Evolutionary conservation across 2,329 filamentous ascomycete species (phyloP).

Genomic region (Trichoderma gracile): DNA sequence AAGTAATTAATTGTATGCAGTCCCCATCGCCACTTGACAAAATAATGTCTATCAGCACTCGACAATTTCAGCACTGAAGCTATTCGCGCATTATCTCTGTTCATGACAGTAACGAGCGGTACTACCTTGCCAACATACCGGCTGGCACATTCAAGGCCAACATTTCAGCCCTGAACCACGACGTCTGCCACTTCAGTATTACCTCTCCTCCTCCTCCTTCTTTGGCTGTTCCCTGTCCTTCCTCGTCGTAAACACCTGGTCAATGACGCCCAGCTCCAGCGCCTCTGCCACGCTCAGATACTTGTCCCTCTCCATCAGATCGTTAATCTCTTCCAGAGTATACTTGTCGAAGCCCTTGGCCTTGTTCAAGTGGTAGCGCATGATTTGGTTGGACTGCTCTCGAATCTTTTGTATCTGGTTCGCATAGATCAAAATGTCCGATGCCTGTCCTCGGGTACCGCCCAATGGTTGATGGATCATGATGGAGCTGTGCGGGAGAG

Average conservation of each 20-base stretch:
- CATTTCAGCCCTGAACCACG: neutral
- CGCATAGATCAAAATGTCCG: constrained; percentile 93
- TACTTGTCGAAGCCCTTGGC: constrained; percentile 73
- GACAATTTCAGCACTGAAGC: too few relatives aligned
- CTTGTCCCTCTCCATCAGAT: constrained; percentile 95
- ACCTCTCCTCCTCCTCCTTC: constrained; percentile 24
- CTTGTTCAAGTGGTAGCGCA: constrained; percentile 80
- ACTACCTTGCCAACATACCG: neutral
- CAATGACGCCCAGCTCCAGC: constrained; percentile 84
- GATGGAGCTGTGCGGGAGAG: constrained; percentile 87
- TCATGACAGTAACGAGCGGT: too few relatives aligned
- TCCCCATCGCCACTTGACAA: neutral
- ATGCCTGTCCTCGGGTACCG: constrained; percentile 63
- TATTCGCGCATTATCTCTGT: too few relatives aligned
- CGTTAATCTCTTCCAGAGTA: constrained; percentile 80
- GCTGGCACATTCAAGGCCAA: too few relatives aligned
- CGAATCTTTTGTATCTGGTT: constrained; percentile 91
- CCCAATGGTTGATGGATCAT: constrained; percentile 98
- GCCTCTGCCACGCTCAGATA: constrained; percentile 90
- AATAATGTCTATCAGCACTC: neutral
- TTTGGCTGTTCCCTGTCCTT: constrained; percentile 41
- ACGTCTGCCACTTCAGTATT: neutral
- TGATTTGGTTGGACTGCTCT: constrained; percentile 86
- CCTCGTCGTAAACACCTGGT: constrained; percentile 77
- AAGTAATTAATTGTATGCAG: neutral